Base-by-base conservation (phyloP, 495 filamentous ascomycete genomes). In the Xylaria scruposa region DNA sequence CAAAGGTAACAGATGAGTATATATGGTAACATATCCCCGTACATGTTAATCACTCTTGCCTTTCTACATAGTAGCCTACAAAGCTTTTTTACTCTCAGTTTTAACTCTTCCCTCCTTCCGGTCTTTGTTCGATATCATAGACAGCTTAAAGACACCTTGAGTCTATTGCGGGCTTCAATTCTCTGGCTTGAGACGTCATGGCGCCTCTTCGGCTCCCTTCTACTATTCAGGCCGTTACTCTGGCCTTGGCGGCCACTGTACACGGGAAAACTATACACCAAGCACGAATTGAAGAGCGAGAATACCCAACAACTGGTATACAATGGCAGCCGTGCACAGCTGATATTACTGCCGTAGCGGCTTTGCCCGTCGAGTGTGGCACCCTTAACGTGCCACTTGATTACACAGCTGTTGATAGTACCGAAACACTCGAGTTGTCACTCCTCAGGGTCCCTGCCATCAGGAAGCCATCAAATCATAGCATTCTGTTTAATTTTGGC, bases 401-500 rank as follows among this genome's bases (percentile, higher is more conserved):
- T 70, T 85, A 85, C 69, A 80, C 79, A 4, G 63, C 75, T 2
- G 61, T 69, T 17, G 66, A 67, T 17, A 77, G 75, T 21, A 76
- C 72, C 31, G 72, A 70, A 24, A 83, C 76, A 1, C 72, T 84
- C 38, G 68, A 76, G 3, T 73, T 85, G 46, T 59, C 80, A 31
- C 72, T 85, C 12, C 24, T 80, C 49, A 77, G 65, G 40, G 75
- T 82, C 24, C 73, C 74, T 10, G 80, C 83, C 19, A n/a, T 33
- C 10, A 72, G 73, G 33, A 62, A 76, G 53, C 80, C 77, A 0
- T 68, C 72, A n/a, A 79, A 78, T 53, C 44, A 70, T 36, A 83
- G 76, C 44, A 83, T 86, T 44, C 68, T 82, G 24, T 72, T 85
- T 70, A 86, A 85, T 76, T 83, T 83, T 75, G 84, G 84, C 10